Evolutionary conservation across 2,329 filamentous ascomycete genomes (phyloP).

Genomic region (Tolypocladium paradoxum): DNA sequence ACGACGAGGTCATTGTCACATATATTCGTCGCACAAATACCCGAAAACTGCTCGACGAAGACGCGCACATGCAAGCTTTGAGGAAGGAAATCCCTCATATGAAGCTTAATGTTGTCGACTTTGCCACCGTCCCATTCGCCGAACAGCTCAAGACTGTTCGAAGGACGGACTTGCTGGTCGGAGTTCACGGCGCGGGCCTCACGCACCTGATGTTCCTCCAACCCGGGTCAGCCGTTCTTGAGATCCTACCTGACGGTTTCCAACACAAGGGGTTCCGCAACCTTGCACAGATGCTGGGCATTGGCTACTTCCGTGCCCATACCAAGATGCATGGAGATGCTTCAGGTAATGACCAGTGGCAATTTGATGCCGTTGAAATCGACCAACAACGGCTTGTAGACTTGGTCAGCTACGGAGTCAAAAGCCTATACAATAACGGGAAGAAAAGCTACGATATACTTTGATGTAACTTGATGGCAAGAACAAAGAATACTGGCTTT

Average conservation of each 20-base stretch:
- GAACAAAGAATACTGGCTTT: no score
- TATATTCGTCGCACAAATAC: constrained; percentile 22
- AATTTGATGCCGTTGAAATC: neutral
- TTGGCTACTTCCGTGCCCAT: constrained; percentile 26
- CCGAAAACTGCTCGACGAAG: constrained; percentile 19
- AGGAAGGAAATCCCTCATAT: constrained; percentile 13
- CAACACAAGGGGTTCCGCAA: constrained; percentile 24
- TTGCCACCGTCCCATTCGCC: constrained; percentile 23
- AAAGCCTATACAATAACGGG: neutral
- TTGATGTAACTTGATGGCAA: neutral
- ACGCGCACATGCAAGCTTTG: constrained; percentile 16
- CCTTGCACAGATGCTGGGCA: constrained; percentile 24
- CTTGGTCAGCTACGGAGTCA: neutral
- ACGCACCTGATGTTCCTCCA: constrained; percentile 30
- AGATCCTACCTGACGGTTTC: constrained; percentile 25
- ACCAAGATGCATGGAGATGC: constrained; percentile 7
- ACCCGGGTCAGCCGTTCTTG: constrained; percentile 23
- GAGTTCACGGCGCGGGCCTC: constrained; percentile 32
- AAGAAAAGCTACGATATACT: neutral
- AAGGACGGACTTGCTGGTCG: constrained; percentile 29
- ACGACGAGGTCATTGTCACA: constrained; percentile 17
- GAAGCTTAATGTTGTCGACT: constrained; percentile 23
- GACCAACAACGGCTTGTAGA: neutral
- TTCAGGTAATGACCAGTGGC: neutral
- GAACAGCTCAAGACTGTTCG: constrained; percentile 24